phyloP scores from a whole-genome alignment of 345 rosid species.

The Cardiospermum halicacabum region DNA sequence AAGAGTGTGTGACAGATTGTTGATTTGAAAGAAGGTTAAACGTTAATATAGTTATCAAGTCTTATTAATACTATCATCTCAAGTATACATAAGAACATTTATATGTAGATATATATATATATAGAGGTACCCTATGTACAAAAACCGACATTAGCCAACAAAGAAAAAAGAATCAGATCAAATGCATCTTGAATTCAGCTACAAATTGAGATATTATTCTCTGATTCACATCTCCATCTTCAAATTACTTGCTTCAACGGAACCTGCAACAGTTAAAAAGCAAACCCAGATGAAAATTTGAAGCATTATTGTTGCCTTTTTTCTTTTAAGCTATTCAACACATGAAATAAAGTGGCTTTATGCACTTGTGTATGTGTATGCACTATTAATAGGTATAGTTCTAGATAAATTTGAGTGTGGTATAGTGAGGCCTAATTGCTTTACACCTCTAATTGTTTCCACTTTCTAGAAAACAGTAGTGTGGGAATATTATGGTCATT shows the following conservation, averaged over 20 bases:
- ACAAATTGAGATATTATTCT: constrained; percentile 14
- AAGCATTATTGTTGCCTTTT: background rate
- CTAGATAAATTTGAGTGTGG: background rate
- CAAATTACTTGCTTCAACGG: constrained; percentile 37
- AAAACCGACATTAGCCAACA: background rate
- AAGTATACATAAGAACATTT: constrained; percentile 33
- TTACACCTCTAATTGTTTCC: constrained; percentile 7
- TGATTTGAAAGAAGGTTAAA: constrained; percentile 11
- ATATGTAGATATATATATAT: too few species aligned
- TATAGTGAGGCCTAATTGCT: background rate
- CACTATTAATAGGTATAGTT: constrained; percentile 11
- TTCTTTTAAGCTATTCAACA: too few species aligned
- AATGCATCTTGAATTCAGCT: constrained; percentile 14
- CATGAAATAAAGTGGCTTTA: too few species aligned
- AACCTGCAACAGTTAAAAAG: constrained; percentile 36
- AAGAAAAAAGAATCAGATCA: constrained; percentile 27
- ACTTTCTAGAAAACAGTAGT: constrained; percentile 13
- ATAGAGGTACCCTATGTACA: constrained; percentile 30
- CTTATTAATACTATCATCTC: constrained; percentile 32
- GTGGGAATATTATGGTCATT: constrained; percentile 6
- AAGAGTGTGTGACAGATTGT: background rate
- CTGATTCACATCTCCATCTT: constrained; percentile 58
- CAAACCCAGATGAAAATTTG: constrained; percentile 10
- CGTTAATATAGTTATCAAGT: constrained; percentile 15
- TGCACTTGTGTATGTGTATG: constrained; percentile 4